Evolutionary conservation across 345 rosid genomes (phyloP).

Genomic region (Geranium brycei): DNA sequence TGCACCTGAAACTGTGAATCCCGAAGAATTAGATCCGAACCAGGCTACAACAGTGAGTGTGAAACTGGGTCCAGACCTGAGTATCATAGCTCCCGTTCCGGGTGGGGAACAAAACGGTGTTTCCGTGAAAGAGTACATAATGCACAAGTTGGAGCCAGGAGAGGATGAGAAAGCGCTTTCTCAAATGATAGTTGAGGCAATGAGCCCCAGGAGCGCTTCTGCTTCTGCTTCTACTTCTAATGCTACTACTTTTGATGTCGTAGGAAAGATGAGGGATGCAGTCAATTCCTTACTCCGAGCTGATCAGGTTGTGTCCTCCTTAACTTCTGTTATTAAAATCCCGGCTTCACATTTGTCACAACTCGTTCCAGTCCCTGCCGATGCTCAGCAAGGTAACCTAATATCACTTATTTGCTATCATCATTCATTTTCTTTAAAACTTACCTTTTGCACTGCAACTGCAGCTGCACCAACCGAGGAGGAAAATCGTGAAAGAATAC

Average conservation of each 20-base stretch:
- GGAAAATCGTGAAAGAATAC: constrained; percentile 44
- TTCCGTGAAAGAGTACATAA: constrained; percentile 60
- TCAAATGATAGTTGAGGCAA: constrained; percentile 40
- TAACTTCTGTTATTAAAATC: constrained; percentile 16
- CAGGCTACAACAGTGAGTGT: constrained; percentile 26
- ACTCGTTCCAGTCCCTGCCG: constrained; percentile 7
- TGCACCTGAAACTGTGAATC: no score
- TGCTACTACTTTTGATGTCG: constrained; percentile 10
- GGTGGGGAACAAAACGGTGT: constrained; percentile 47
- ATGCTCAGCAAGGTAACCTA: no score
- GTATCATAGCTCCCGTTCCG: no score
- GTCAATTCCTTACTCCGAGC: constrained; percentile 30
- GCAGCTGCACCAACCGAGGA: constrained; percentile 36
- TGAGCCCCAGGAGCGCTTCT: constrained; percentile 40
- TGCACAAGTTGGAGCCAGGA: constrained; percentile 54
- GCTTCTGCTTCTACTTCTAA: no score
- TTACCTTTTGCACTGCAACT: constrained; percentile 3
- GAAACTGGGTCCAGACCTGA: constrained; percentile 29
- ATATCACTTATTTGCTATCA: no score
- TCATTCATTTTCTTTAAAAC: no score
- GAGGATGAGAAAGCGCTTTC: constrained; percentile 71
- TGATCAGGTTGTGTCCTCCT: no score
- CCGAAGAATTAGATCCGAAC: constrained; percentile 3
- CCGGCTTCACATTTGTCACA: constrained; percentile 15
- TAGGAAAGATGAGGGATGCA: constrained; percentile 35